Percentiles rank a stretch among this genome's conserved stretches.
These are phyloP conservation scores for Trichoderma sp. DNA, from an alignment of 2,329 filamentous ascomycete species.

Conservation along the genomic window DNA sequence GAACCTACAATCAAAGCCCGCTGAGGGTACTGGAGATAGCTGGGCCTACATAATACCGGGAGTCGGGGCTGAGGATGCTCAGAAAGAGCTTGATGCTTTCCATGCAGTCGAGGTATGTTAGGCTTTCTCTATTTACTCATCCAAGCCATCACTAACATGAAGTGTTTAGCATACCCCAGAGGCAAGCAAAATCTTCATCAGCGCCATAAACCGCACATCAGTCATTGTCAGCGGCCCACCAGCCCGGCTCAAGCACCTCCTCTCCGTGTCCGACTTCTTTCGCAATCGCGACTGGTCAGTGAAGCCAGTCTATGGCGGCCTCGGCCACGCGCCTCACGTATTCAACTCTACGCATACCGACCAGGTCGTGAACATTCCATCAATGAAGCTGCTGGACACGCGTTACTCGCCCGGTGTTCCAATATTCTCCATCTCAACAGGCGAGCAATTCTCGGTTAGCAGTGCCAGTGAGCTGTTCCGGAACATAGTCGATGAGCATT, in stretches of 20 bases:
- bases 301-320: constrained; percentile 43
- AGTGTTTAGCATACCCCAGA: background rate
- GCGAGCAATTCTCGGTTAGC: background rate
- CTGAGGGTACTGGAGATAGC: constrained; percentile 24
- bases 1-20: background rate
- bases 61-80: constrained; percentile 39
- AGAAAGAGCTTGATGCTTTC: constrained; percentile 44
- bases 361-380: background rate
- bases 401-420: background rate
- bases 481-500: background rate
- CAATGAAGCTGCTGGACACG: background rate
- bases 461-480: background rate
- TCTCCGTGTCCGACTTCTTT: constrained; percentile 34
- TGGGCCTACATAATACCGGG: constrained; percentile 50
- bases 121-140: background rate
- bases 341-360: constrained; percentile 35
- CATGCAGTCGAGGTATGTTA: background rate
- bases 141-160: background rate
- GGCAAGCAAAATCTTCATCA: constrained; percentile 47
- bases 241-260: constrained; percentile 36
- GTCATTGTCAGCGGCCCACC: constrained; percentile 47
- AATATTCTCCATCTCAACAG: background rate
- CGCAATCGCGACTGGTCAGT: constrained; percentile 28
- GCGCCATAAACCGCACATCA: constrained; percentile 39
- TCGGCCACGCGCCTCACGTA: constrained; percentile 49